Evolutionary conservation across 805 yeast genomes (phyloP), one percentile per base, ranked within the genome.

Genomic region (Kluyveromyces starmeri): DNA sequence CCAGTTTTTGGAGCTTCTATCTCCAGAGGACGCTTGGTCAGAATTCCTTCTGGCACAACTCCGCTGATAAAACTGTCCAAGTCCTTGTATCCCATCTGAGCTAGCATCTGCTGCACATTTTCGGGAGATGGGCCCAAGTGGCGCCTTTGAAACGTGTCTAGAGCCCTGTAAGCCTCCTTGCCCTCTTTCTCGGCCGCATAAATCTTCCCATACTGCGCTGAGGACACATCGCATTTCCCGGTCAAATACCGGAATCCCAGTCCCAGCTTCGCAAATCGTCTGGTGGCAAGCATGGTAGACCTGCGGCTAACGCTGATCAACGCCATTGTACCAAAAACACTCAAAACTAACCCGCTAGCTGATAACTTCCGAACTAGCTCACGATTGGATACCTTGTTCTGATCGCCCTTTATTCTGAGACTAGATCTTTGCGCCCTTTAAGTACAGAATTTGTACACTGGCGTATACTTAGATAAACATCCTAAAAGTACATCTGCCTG

Each of bases 121-220:
- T 44, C 49, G 0, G 83, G 77, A 10, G 71, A 66, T 16, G 94
- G 85, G 9, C 98, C 98, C 39, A 89, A 65, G 59, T 92, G 98
- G 50, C 97, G 83, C 51, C 94, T 74, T 32, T 82, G 73, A 59
- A 89, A 92, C 2, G 92, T 78, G 54, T 92, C 98, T 38, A 83
- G 65, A 3, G 72, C 70, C 11, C 40, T 46, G 22, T 26, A 30
- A 19, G 41, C 27, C 9, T 64, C 31, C 5, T 14, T 9, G 10
- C 33, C 33, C 5, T 8, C 15, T 11, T 20, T 22, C 12, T 26
- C 52, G 7, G 76, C 70, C 38, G 65, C 59, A 46, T 68, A 74
- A 6, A 78, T 59, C 20, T 58, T 45, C 2, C 53, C 51, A 48
- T 75, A 79, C 43, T 68, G 62, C 2, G 59, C 58, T n/a, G 78